Percentiles rank a stretch among this genome's conserved stretches.
These are phyloP conservation scores for Parafenestella ontariensis DNA, from an alignment of 2,329 filamentous ascomycete species.

Conservation along the genomic window DNA sequence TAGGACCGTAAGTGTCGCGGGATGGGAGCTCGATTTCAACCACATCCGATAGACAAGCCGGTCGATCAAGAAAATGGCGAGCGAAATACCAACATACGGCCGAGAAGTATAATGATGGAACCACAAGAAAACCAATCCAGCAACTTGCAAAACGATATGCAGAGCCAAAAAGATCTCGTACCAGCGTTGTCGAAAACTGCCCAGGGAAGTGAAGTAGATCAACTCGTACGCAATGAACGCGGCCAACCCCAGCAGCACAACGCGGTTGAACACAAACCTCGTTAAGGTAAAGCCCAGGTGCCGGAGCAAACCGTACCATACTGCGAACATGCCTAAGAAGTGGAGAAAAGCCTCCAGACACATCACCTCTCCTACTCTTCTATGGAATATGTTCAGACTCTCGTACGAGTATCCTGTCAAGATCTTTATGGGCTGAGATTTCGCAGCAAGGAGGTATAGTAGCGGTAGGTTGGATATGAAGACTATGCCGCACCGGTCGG, in stretches of 20 bases:
- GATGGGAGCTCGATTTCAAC: slow-evolving; percentile 58
- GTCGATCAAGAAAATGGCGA: slow-evolving; percentile 65
- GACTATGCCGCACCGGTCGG: slow-evolving; percentile 63
- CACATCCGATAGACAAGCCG: slow-evolving; percentile 63
- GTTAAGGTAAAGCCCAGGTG: slow-evolving; percentile 59
- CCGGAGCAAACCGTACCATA: slow-evolving; percentile 62
- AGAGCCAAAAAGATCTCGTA: slow-evolving; percentile 69
- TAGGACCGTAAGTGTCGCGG: slow-evolving; percentile 61
- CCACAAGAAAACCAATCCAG: slow-evolving; percentile 64
- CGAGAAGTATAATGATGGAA: slow-evolving; percentile 63
- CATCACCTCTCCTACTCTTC: slow-evolving; percentile 67
- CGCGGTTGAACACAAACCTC: slow-evolving; percentile 59
- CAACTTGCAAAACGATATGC: slow-evolving; percentile 65
- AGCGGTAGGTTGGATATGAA: slow-evolving; percentile 60
- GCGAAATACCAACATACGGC: slow-evolving; percentile 61
- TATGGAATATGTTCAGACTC: slow-evolving; percentile 70
- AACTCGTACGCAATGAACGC: slow-evolving; percentile 66
- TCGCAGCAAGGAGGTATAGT: slow-evolving; percentile 70
- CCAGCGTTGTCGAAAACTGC: slow-evolving; percentile 64
- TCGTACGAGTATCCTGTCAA: slow-evolving; percentile 72
- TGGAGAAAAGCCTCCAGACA: slow-evolving; percentile 67
- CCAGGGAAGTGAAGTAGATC: slow-evolving; percentile 68
- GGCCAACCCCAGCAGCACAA: slow-evolving; percentile 62
- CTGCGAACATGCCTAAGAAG: slow-evolving; percentile 60
- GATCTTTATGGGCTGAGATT: slow-evolving; percentile 68